Evolutionary conservation across 306 rosid genomes (phyloP), one percentile per base, ranked within the genome.

Genomic region (Rosa lucieae): DNA sequence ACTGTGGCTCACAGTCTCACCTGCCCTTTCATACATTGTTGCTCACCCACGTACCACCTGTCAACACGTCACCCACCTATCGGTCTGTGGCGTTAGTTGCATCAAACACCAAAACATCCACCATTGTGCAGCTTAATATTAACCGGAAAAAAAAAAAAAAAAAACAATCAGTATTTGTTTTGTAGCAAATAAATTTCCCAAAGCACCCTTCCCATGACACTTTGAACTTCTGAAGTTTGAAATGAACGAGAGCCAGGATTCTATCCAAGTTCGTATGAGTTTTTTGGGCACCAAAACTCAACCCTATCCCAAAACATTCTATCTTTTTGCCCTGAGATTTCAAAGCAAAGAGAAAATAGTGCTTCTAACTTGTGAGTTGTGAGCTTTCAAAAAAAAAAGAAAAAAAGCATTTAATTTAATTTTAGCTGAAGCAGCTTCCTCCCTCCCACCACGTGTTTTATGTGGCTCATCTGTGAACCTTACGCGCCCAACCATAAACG

Each of bases 371-470:
- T 43, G 8, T 43, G 8, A 5, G 2, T 49, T 20, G 48, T 8
- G 48, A 44, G 53, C 17, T 48, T 48, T 12, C 4, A 3, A 55
- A 55, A 53, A 55, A 3, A 20, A 20, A 3, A 51, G 0, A 5
- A 20, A 53, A 55, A 3, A 40, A 2, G 6, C 11, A 29, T 51
- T 17, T 49, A 29, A 26, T 14, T 51, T 37, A 2, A 23, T 49
- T 26, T 29, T 67, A 15, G 79, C 63, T 26, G 58, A 6, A 42
- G 49, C 23, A 59, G 67, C 66, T 59, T 23, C 66, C 26, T 43
- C 10, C 8, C 48, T 10, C 35, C 46, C 61, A 55, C 70, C 77
- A 78, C 76, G 82, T 70, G 82, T 42, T 32, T 21, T 46, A 32
- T 49, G 62, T 11, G 17, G n/a, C 55, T 72, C 46, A 48, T 43